These are phyloP conservation scores for Nymphaea colorata DNA, from an alignment of 164 flowering plant species.

Conservation along the genomic window DNA sequence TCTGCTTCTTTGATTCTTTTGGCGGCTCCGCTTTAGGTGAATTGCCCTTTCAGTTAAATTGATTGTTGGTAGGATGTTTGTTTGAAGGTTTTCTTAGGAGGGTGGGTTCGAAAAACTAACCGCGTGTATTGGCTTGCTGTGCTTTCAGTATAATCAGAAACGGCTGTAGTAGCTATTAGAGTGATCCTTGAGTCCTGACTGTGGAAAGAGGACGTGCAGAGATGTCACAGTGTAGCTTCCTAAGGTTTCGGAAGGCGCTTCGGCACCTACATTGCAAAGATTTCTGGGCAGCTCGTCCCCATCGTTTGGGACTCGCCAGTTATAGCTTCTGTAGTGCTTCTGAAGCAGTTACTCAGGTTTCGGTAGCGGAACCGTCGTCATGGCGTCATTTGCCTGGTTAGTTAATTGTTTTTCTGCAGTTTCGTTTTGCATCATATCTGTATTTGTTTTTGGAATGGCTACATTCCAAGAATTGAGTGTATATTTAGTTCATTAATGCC, in stretches of 20 bases:
- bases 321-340: not conserved
- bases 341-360: not conserved
- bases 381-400: conserved; percentile 4
- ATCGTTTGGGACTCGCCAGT: not conserved
- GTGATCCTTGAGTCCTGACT: no score
- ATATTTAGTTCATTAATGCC: no score
- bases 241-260: not conserved
- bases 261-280: not conserved
- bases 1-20: no score
- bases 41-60: no score
- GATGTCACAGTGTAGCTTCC: not conserved
- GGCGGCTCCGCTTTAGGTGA: no score
- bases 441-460: not conserved
- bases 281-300: not conserved
- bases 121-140: no score
- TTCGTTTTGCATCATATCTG: not conserved
- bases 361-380: not conserved
- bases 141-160: no score
- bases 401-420: not conserved
- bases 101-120: no score
- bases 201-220: not conserved
- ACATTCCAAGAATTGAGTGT: no score
- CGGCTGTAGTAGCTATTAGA: no score
- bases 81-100: no score
- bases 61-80: no score